Evolutionary conservation across 768 basidiomycete species (phyloP), one percentile per base, ranked within the genome.

Genomic region (Leucocoprinus sp.): DNA sequence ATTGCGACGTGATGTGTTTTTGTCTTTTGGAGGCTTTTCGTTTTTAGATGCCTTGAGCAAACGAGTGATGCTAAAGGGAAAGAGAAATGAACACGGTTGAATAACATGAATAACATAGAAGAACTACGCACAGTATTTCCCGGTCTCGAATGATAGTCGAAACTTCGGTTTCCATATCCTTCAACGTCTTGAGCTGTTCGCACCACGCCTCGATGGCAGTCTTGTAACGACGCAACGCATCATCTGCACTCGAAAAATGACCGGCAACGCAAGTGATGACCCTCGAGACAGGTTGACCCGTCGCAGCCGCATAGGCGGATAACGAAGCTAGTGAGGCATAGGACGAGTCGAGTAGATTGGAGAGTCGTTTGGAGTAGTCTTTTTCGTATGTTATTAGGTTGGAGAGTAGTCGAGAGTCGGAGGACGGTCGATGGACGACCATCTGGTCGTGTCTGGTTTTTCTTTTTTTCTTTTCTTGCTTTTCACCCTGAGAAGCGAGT

Each of bases 21-120:
- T 48, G 34, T 48, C 46, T 14, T 48, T 48, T 2, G 46, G 46
- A 14, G 39, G 46, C n/a, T 48, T 73, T 39, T 64, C 59, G 1
- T 69, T 65, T 53, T 83, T 86, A 18, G 86, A 85, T 2, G 76
- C 78, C 55, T 90, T 90, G 54, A 90, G 78, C 38, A 90, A 72
- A 7, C 87, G 76, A 1, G 82, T 87, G 15, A 90, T 81, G 1
- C 87, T 91, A 51, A 5, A 26, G 5, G 21, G 7, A 43, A 17
- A 8, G 40, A 41, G 26, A 5, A 26, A 8, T 45, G 18, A 43
- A n/a, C n/a, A n/a, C n/a, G n/a, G n/a, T n/a, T n/a, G n/a, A 22
- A 42, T 39, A 28, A 24, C 18, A n/a, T 17, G 24, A 5, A 24
- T 8, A 49, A 26, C 11, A 17, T 28, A 19, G 17, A 45, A 8